Evolutionary conservation across 202 grass and related monocot genomes (phyloP).

Genomic region (Elaeis oleifera): DNA sequence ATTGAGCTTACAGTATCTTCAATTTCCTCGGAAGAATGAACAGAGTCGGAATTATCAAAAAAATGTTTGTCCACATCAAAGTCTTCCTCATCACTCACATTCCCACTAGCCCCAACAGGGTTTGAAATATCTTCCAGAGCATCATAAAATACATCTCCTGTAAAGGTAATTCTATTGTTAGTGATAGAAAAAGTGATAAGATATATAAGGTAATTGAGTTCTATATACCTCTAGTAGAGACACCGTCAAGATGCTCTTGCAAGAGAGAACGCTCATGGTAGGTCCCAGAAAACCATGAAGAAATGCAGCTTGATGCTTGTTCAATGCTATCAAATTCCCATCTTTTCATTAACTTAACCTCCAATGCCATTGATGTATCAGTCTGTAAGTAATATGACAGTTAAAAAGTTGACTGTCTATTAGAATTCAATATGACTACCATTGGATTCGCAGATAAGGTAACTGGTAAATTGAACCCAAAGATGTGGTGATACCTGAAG

Average conservation of each 20-base stretch:
- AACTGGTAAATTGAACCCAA: conserved; percentile 18
- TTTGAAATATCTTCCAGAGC: conserved; percentile 35
- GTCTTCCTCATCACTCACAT: conserved; percentile 19
- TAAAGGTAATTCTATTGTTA: conserved; percentile 27
- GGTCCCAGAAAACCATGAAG: conserved; percentile 63
- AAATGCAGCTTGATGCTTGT: conserved; percentile 57
- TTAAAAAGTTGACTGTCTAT: too few relatives aligned
- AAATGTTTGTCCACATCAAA: neutral
- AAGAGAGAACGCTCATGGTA: conserved; percentile 39
- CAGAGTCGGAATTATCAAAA: conserved; percentile 29
- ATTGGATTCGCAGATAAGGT: neutral
- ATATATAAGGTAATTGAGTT: neutral
- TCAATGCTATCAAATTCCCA: conserved; percentile 95
- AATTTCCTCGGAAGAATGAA: conserved; percentile 18
- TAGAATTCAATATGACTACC: too few relatives aligned
- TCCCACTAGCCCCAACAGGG: conserved; percentile 20
- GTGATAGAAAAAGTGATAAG: conserved; percentile 10
- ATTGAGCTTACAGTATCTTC: conserved; percentile 25
- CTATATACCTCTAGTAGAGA: conserved; percentile 48
- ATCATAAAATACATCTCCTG: conserved; percentile 75
- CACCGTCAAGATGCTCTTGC: conserved; percentile 47
- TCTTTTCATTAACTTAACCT: conserved; percentile 79
- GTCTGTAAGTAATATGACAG: conserved; percentile 36
- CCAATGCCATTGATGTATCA: conserved; percentile 75
- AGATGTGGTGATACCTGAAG: conserved; percentile 53